phyloP scores from a whole-genome alignment of 495 filamentous ascomycete species.

The Glonium stellatum region DNA sequence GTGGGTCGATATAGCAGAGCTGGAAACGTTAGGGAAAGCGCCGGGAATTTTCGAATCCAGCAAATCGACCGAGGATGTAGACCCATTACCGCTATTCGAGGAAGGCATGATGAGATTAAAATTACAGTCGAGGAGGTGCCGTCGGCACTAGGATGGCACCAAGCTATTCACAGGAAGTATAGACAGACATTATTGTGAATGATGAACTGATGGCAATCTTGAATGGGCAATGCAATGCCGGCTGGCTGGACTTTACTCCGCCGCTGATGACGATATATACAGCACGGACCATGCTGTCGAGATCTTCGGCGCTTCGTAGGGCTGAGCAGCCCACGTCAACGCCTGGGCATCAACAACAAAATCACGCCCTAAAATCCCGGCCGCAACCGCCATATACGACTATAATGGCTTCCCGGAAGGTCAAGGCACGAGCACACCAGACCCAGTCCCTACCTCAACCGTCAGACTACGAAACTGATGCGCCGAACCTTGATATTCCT shows the following conservation, averaged over 20 bases:
- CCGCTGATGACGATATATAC: no score
- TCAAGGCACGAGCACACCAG: slow-evolving; percentile 27
- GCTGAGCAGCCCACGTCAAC: background rate
- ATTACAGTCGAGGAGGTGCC: background rate
- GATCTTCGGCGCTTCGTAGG: background rate
- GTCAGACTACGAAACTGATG: slow-evolving; percentile 60
- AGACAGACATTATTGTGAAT: no score
- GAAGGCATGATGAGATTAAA: slow-evolving; percentile 17
- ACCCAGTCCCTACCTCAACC: slow-evolving; percentile 36
- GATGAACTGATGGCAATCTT: no score
- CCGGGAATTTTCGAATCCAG: slow-evolving; percentile 35
- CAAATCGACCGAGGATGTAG: slow-evolving; percentile 9
- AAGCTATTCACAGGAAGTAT: no score
- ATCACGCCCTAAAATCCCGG: no score
- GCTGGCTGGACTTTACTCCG: background rate
- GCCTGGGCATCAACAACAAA: background rate
- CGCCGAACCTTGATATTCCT: slow-evolving; percentile 41
- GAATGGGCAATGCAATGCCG: no score
- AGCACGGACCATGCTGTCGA: no score
- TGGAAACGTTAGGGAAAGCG: slow-evolving; percentile 30
- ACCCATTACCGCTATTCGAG: slow-evolving; percentile 7
- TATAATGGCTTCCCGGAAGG: slow-evolving; percentile 20
- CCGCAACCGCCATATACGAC: slow-evolving; percentile 1
- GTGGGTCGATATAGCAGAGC: slow-evolving; percentile 20
- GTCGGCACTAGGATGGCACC: no score